These are phyloP conservation scores for Phalaenopsis equestris DNA, from an alignment of 106 monocot species.

Conservation along the genomic window DNA sequence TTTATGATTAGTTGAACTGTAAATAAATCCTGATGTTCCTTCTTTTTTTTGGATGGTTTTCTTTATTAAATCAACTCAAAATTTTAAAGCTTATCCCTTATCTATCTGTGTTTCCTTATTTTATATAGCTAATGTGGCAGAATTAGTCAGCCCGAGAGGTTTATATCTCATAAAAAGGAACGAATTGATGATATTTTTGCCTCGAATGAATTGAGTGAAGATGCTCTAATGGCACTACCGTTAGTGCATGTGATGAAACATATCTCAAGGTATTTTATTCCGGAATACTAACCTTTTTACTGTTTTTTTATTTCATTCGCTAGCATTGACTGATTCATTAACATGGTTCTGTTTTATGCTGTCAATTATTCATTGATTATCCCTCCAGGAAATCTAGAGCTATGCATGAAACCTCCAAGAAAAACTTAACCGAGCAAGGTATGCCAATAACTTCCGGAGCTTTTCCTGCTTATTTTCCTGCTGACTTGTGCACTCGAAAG, in stretches of 20 bases:
- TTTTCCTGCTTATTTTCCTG: no score
- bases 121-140: background rate
- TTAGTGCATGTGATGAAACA: background rate
- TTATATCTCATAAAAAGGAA: background rate
- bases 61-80: background rate
- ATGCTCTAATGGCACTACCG: constrained; percentile 2
- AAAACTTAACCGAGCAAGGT: no score
- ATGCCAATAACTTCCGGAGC: no score
- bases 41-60: background rate
- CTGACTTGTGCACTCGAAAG: no score
- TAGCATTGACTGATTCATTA: no score
- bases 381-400: no score
- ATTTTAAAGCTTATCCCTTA: background rate
- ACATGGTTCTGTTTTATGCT: no score
- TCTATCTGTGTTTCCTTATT: background rate
- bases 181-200: constrained; percentile 3
- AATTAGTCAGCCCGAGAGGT: background rate
- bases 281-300: background rate
- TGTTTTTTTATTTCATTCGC: no score
- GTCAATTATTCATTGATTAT: no score
- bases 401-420: no score
- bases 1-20: no score
- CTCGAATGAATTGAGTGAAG: background rate
- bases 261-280: constrained; percentile 5
- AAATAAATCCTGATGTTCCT: no score